Evolutionary conservation across 768 basidiomycete species (phyloP), one percentile per base, ranked within the genome.

Genomic region (Mycena metata): DNA sequence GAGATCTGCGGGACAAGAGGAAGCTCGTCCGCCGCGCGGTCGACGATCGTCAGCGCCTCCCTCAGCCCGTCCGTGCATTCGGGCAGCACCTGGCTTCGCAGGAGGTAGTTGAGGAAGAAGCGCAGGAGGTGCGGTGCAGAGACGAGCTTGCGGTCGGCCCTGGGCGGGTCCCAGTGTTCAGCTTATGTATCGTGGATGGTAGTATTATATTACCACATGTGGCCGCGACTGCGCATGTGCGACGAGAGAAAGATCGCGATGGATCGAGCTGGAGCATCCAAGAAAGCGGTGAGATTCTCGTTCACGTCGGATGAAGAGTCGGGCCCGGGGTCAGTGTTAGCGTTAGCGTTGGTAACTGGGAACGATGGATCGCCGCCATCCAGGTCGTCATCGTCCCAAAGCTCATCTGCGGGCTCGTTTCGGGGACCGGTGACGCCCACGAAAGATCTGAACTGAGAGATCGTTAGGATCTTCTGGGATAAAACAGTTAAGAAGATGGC

Each of bases 21-120:
- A 9, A 71, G 58, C 43, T 71, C 66, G 1, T 19, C 23, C 17
- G 0, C 51, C 23, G 69, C 65, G n/a, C 19, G 15, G 5, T 59
- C 62, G 30, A 70, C 45, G 26, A 79, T 73, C 10, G 74, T 78
- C 50, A 85, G 67, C 1, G 87, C 83, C 15, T 73, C 76, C 49
- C 76, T 76, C 57, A 88, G 75, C 0, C 76, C 77, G 0, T 55
- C 21, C 9, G 24, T 15, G 42, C 24, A 4, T 42, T 67, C 61
- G 5, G 61, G 54, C 33, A 71, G 60, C 1, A 65, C 63, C 17
- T 13, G 5, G 58, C 52, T 61, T 11, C 47, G 45, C n/a, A 56
- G 16, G 2, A 71, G 62, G 41, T 60, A 71, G 8, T 55, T 23
- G 5, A 71, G n/a, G 59, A 67, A 67, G 47, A 64, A 67, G 5